A percentile compares a stretch with the other conserved stretches of the same genome.
Evolutionary conservation across 495 filamentous ascomycete genomes (phyloP).

Genomic region (Talaromyces trachyspermus): DNA sequence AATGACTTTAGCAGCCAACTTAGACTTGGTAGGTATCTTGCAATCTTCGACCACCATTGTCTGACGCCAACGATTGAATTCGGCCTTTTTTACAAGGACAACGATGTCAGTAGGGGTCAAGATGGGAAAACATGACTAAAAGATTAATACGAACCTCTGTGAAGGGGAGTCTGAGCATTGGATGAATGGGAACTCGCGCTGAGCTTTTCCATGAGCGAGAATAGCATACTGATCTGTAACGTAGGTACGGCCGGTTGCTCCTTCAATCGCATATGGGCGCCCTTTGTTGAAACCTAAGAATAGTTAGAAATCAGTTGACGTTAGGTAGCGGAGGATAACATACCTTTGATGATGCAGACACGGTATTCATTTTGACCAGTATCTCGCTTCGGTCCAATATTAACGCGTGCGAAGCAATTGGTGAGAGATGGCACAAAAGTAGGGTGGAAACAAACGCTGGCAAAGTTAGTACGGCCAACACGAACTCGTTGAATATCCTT

Average conservation of each 20-base stretch:
- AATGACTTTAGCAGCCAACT: conserved; percentile 60
- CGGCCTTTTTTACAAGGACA: conserved; percentile 41
- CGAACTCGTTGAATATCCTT: conserved; percentile 73
- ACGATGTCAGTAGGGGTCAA: conserved; percentile 18
- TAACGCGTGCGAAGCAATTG: conserved; percentile 74
- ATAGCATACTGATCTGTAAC: conserved; percentile 69
- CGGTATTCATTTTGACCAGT: conserved; percentile 70
- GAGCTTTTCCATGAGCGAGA: conserved; percentile 66
- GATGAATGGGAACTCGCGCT: conserved; percentile 75
- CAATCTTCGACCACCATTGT: conserved; percentile 64
- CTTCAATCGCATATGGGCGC: conserved; percentile 71
- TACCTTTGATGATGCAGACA: conserved; percentile 80
- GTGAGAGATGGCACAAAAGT: conserved; percentile 74
- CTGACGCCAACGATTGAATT: conserved; percentile 77
- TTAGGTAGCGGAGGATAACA: conserved; percentile 7
- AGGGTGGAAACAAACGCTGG: conserved; percentile 82
- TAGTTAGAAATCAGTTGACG: not conserved
- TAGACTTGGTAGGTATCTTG: conserved; percentile 58
- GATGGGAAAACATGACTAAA: not conserved
- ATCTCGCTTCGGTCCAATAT: conserved; percentile 61
- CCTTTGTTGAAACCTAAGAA: conserved; percentile 63
- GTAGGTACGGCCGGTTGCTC: conserved; percentile 59
- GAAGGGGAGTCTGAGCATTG: conserved; percentile 68
- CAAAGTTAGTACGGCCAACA: conserved; percentile 73
- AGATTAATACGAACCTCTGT: conserved; percentile 51